phyloP scores from a whole-genome alignment of 805 yeast species.

The Nakazawaea holstii region DNA sequence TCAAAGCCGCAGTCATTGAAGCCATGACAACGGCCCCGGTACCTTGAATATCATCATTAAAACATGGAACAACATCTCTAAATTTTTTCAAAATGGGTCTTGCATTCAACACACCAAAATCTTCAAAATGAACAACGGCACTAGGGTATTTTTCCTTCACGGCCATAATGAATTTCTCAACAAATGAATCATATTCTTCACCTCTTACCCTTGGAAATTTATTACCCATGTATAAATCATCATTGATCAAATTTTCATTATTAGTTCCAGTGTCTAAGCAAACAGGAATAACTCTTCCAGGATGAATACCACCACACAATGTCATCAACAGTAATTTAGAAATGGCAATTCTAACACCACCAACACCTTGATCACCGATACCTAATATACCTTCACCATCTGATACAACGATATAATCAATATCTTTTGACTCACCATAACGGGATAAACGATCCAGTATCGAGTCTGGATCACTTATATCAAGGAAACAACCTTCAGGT shows the following conservation, averaged over 20 bases:
- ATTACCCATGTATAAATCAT: conserved; percentile 91
- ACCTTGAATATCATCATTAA: conserved; percentile 98
- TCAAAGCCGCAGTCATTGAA: conserved; percentile 85
- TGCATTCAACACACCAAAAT: conserved; percentile 91
- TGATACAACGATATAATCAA: conserved; percentile 93
- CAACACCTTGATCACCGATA: conserved; percentile 98
- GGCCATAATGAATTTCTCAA: conserved; percentile 70
- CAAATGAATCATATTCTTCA: conserved; percentile 75
- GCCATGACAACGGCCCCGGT: conserved; percentile 99
- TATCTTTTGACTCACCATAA: conserved; percentile 84
- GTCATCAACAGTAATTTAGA: conserved; percentile 95
- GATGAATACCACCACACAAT: conserved; percentile 95
- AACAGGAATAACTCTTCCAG: conserved; percentile 89
- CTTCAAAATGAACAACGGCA: conserved; percentile 94
- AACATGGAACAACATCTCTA: conserved; percentile 72
- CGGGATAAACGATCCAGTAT: conserved; percentile 71
- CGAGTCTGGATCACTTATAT: conserved; percentile 72
- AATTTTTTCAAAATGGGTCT: conserved; percentile 77
- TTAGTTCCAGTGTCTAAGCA: conserved; percentile 92
- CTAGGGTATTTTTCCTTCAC: conserved; percentile 76
- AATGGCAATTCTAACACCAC: conserved; percentile 88
- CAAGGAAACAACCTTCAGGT: conserved; percentile 93
- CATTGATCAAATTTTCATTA: conserved; percentile 70
- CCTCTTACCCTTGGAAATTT: conserved; percentile 84
- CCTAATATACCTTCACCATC: conserved; percentile 97